Base-by-base conservation (phyloP, 257 asterid species). In the Solanum corneliomulleri region DNA sequence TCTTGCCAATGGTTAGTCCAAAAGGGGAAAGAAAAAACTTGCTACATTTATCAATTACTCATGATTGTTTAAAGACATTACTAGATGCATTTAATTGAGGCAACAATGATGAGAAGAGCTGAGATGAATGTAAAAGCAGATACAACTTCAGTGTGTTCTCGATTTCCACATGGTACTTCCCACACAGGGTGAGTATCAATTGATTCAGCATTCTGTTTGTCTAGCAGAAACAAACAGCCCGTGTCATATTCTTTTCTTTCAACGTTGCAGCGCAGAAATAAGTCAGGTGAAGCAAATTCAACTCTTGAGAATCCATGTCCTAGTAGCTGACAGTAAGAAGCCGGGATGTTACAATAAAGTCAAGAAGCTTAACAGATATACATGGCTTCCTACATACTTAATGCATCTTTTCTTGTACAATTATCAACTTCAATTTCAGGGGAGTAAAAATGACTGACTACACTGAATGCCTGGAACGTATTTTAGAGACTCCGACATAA, bases 101-200 rank as follows among this genome's bases (percentile, higher is more conserved):
- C 21, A 71, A 82, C 49, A 72, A 72, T 72, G 29, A 72, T 72
- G 14, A 94, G 89, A 88, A 93, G 88, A 87, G 98, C 98, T 68
- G 88, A 91, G 10, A 90, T 82, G 58, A 95, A 95, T 21, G 98
- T 97, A 88, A 93, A 89, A 58, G 89, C 86, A 31, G 95, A 92
- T 52, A 97, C 98, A 23, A 91, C 80, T 62, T 83, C 66, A 13
- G 95, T 91, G 84, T 95, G 98, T 82, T 91, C 93, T 90, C 91
- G 90, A 18, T 82, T 89, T 52, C 98, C 99, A 85, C 97, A 92
- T 8, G 99, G 98, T 83, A 95, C 92, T 80, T 95, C 95, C 99
- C 99, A 96, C 56, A 82, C 83, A 35, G 86, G 69, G 37, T 41
- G 87, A 60, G 20, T 66, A 85, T 86, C 87, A 74, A 87, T 75